Evolutionary conservation across 1,284 basidiomycete genomes (phyloP).

Genomic region (Pisolithus thermaeus): DNA sequence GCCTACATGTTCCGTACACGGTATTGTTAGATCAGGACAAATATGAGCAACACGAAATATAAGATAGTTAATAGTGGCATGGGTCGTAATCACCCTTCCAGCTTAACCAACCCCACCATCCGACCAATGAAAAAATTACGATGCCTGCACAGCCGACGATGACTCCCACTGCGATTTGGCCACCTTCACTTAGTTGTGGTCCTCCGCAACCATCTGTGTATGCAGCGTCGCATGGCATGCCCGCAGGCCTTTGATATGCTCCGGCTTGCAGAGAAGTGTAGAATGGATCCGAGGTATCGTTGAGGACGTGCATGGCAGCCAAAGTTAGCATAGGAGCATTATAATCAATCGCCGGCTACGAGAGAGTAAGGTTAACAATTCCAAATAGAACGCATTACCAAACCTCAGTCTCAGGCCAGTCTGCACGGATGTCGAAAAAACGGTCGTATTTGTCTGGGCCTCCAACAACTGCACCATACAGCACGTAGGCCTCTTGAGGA

Average conservation of each 20-base stretch:
- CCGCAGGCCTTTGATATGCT: slow-evolving; percentile 61
- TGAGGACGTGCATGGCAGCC: slow-evolving; percentile 66
- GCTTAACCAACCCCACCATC: slow-evolving; percentile 35
- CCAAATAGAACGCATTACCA: slow-evolving; percentile 5
- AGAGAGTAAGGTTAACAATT: slow-evolving; percentile 11
- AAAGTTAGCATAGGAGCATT: slow-evolving; percentile 83
- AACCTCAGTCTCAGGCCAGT: slow-evolving; percentile 78
- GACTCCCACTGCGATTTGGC: slow-evolving; percentile 68
- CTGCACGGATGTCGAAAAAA: slow-evolving; percentile 80
- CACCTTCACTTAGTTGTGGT: slow-evolving; percentile 49
- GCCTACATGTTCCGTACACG: too few relatives aligned
- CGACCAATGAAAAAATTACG: slow-evolving; percentile 42
- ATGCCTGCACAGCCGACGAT: slow-evolving; percentile 59
- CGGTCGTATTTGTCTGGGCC: slow-evolving; percentile 75
- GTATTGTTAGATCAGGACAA: too few relatives aligned
- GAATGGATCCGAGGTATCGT: slow-evolving; percentile 70
- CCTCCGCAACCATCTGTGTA: slow-evolving; percentile 49
- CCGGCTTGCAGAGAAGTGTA: slow-evolving; percentile 67
- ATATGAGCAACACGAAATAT: not conserved
- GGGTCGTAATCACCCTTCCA: slow-evolving; percentile 20
- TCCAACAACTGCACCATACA: slow-evolving; percentile 86
- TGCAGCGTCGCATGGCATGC: slow-evolving; percentile 71
- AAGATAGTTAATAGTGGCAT: slow-evolving; percentile 17
- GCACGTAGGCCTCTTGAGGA: slow-evolving; percentile 59
- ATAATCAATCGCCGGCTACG: slow-evolving; percentile 73